phyloP scores from a whole-genome alignment of 2,329 filamentous ascomycete species.

The Periconia digitata region DNA sequence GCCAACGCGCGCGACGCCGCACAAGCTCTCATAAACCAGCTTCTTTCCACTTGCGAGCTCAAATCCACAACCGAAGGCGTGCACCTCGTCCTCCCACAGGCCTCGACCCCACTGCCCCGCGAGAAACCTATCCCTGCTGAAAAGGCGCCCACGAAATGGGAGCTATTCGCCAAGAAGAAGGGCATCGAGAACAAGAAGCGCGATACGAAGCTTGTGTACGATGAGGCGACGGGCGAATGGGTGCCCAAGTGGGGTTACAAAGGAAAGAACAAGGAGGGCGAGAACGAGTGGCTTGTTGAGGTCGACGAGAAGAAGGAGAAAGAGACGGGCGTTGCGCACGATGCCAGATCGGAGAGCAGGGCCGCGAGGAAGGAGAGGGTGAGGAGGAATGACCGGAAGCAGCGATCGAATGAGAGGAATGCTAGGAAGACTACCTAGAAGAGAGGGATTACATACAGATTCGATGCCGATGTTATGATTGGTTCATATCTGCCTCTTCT shows the following conservation, averaged over 20 bases:
- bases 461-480: slow-evolving; percentile 7
- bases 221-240: slow-evolving; percentile 85
- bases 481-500: too few species aligned
- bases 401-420: slow-evolving; percentile 62
- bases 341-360: slow-evolving; percentile 58
- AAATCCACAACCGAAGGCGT: slow-evolving; percentile 69
- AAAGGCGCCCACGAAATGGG: slow-evolving; percentile 89
- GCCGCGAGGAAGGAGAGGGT: slow-evolving; percentile 59
- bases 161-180: slow-evolving; percentile 92
- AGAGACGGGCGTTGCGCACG: slow-evolving; percentile 64
- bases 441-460: slow-evolving; percentile 11
- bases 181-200: slow-evolving; percentile 88
- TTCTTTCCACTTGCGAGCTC: slow-evolving; percentile 84
- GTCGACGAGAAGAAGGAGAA: slow-evolving; percentile 72
- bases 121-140: slow-evolving; percentile 86
- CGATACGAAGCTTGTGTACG: slow-evolving; percentile 73
- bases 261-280: slow-evolving; percentile 80
- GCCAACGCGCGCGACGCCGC: slow-evolving; percentile 82
- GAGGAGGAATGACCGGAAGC: slow-evolving; percentile 47
- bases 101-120: slow-evolving; percentile 73
- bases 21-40: slow-evolving; percentile 90
- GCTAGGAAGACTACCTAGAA: slow-evolving; percentile 56
- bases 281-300: slow-evolving; percentile 89
- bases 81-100: slow-evolving; percentile 73
- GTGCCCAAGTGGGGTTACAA: slow-evolving; percentile 94